Conservation (phyloP, 176 grass and related monocot species). For the Neostapfia colusana region DNA sequence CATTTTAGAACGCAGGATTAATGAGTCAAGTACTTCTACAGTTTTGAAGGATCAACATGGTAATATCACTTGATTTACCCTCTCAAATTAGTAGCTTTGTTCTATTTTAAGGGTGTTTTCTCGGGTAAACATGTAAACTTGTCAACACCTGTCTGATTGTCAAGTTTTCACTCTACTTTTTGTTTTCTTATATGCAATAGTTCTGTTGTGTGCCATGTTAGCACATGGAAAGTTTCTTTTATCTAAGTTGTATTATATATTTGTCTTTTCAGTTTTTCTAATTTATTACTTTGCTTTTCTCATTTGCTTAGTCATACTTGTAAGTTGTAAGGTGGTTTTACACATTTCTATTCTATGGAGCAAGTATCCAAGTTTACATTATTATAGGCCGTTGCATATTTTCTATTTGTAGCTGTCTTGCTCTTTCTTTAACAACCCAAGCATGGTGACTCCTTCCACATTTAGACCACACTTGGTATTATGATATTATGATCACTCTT, state of each 20-base stretch:
- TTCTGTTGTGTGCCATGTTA: background rate
- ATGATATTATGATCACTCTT: too few species aligned
- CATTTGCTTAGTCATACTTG: background rate
- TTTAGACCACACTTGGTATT: background rate
- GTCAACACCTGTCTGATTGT: background rate
- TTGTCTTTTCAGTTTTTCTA: background rate
- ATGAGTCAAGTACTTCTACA: constrained; percentile 59
- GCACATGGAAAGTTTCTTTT: background rate
- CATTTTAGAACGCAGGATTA: constrained; percentile 85
- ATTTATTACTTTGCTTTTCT: background rate
- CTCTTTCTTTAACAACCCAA: background rate
- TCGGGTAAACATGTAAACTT: background rate
- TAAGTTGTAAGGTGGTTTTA: constrained; percentile 2
- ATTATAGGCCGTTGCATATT: background rate
- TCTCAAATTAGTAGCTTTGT: background rate
- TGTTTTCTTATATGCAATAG: background rate
- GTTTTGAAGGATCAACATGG: constrained; percentile 80
- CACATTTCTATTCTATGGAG: background rate
- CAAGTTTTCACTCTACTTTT: constrained; percentile 14
- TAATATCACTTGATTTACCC: constrained; percentile 38
- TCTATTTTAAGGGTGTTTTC: background rate
- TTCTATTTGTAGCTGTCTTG: background rate
- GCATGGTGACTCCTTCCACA: background rate
- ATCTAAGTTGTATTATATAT: constrained; percentile 7
- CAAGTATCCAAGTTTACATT: background rate